These are phyloP conservation scores for Rutstroemia sp. DNA, from an alignment of 2,329 filamentous ascomycete species.

Conservation along the genomic window DNA sequence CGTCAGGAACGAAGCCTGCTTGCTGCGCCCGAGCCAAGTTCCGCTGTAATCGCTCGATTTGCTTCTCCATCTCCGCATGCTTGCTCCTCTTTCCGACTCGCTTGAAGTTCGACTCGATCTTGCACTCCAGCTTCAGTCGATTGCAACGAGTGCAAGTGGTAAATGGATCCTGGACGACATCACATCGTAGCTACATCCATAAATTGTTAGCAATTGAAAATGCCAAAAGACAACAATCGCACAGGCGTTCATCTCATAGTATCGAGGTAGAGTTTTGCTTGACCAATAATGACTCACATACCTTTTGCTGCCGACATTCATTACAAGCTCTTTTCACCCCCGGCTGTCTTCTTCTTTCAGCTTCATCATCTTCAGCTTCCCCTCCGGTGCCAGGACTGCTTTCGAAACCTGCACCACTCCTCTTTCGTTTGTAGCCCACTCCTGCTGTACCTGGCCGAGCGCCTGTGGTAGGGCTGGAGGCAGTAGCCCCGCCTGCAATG, in stretches of 20 bases:
- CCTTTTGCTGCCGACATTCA: conserved; percentile 80
- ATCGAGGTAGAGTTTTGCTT: neutral
- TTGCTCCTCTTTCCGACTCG: conserved; percentile 74
- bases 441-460: conserved; percentile 23
- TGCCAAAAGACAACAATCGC: neutral
- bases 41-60: conserved; percentile 63
- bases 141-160: conserved; percentile 69
- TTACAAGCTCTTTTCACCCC: conserved; percentile 76
- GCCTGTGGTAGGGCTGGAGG: conserved; percentile 24
- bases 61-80: conserved; percentile 80
- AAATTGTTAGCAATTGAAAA: conserved; percentile 7
- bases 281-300: conserved; percentile 36
- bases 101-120: conserved; percentile 85
- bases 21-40: conserved; percentile 52
- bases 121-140: conserved; percentile 74
- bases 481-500: conserved; percentile 18
- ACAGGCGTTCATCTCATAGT: neutral
- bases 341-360: conserved; percentile 57
- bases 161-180: conserved; percentile 76
- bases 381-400: conserved; percentile 53
- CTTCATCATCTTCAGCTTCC: conserved; percentile 47
- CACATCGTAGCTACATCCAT: conserved; percentile 63
- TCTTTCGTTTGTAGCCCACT: conserved; percentile 47
- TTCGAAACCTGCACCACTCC: conserved; percentile 44
- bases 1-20: conserved; percentile 48